These are phyloP conservation scores for Colletotrichum sublineola DNA, from an alignment of 2,329 filamentous ascomycete species.

Conservation along the genomic window DNA sequence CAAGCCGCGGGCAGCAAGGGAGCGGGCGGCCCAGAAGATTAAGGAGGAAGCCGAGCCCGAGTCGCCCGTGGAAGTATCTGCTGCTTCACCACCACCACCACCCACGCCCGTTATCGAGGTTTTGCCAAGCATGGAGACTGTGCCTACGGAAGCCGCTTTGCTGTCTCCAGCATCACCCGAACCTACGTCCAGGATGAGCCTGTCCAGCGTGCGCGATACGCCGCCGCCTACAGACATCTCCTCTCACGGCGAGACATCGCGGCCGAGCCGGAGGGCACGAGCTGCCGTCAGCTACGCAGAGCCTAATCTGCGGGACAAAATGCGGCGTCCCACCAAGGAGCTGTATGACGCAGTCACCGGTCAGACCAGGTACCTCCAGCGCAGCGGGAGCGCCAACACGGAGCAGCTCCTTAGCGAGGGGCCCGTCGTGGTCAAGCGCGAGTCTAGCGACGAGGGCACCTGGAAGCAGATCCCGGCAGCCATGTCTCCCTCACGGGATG, in stretches of 20 bases:
- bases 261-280: constrained; percentile 76
- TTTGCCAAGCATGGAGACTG: constrained; percentile 46
- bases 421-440: constrained; percentile 50
- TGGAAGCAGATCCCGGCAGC: constrained; percentile 50
- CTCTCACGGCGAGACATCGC: constrained; percentile 67
- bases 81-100: constrained; percentile 14
- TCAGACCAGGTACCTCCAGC: constrained; percentile 64
- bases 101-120: constrained; percentile 34
- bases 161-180: constrained; percentile 65
- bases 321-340: constrained; percentile 84
- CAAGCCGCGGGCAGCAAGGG: constrained; percentile 51
- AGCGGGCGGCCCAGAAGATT: constrained; percentile 48
- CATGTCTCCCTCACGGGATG: constrained; percentile 1
- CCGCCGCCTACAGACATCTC: constrained; percentile 72
- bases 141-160: constrained; percentile 56
- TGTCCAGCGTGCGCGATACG: constrained; percentile 64
- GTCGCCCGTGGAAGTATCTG: constrained; percentile 15
- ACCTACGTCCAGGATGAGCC: constrained; percentile 52
- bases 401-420: constrained; percentile 54
- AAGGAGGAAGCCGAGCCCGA: constrained; percentile 45
- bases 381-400: constrained; percentile 51
- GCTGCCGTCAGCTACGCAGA: constrained; percentile 84
- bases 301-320: constrained; percentile 84
- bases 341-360: constrained; percentile 79
- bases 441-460: constrained; percentile 48